Evolutionary conservation across 257 asterid species (phyloP), one percentile per base, ranked within the genome.

Genomic region (Lavandula angustifolia): DNA sequence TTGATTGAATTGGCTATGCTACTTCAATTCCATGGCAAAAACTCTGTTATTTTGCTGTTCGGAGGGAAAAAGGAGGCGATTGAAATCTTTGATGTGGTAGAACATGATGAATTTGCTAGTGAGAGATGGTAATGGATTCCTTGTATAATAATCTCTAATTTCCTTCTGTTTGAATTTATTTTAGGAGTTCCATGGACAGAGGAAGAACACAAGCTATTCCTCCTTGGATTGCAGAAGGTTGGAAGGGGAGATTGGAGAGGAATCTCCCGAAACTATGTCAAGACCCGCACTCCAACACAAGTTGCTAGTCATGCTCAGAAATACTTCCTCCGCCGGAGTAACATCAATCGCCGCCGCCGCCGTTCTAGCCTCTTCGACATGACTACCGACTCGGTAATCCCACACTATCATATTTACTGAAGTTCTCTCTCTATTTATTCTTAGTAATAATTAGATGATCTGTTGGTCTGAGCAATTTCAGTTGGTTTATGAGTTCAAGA

Each of bases 301-400:
- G 98, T 91, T 1, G 98, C 98, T 2, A 91, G 98, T 70, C 98
- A 91, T 75, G 96, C 96, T 64, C 98, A 91, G 78, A 91, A 91
- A 66, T 80, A 91, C 78, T 91, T 81, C 68, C 86, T 86, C 68
- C 95, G 98, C 67, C 84, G 81, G 44, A 84, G 52, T 73, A 88
- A 88, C 71, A 70, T 79, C 47, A 88, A 80, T 55, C 92, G 94
- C 44, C 86, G 96, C 10, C 94, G 98, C 34, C 95, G 95, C 41
- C 84, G 98, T 41, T 80, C 96, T 34, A 91, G 98, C 82, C 95
- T 91, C 73, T 91, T 91, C 16, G 98, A 91, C 74, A 91, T 91
- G 60, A 84, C 95, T 22, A 76, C 95, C 4, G 88, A 91, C 71
- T 73, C 83, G 87, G 98, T 91, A 91, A 67, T 61, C 54, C 6